Evolutionary conservation across 2,329 filamentous ascomycete species (phyloP), one percentile per base, ranked within the genome.

Genomic region (Colletotrichum theobromicola): DNA sequence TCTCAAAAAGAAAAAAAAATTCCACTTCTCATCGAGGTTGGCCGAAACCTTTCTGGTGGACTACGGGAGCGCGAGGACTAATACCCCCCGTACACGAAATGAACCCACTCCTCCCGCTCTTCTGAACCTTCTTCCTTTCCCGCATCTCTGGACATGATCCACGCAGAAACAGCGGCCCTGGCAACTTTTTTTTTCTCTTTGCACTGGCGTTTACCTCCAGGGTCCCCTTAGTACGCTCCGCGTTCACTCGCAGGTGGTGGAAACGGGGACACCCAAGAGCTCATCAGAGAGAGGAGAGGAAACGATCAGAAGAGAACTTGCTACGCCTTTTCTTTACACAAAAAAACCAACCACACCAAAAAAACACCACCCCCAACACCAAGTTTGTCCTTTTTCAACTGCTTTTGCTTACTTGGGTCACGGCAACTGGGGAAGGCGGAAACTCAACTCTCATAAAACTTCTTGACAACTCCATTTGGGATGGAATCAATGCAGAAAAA

Each of bases 21-120:
- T 87, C 86, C 87, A 84, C 86, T 88, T 88, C 86, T 87, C 77
- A 18, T 80, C 80, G 83, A 88, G 85, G 86, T 88, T 88, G 87
- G 86, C 85, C 84, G 84, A 85, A 72, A 83, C 84, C 79, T 82
- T 84, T 86, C 82, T 85, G 84, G 85, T 84, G 84, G 84, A 81
- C 80, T 82, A 76, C 83, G 83, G 77, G 83, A 83, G 83, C 26
- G 30, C 82, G 84, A 85, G 84, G 85, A 80, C 77, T 82, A 80
- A 81, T 79, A 69, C 77, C 72, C 50, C 35, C 76, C 76, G 77
- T 77, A 79, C 76, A 80, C 72, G 76, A 79, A 79, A 46, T 77
- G 42, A 78, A 79, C 13, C 9, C 77, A 76, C 71, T 73, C 76
- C 77, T 79, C 79, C 57, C 80, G 79, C 80, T 80, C 79, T 79